These are phyloP conservation scores for Pichia sp. DNA, from an alignment of 1,139 yeast genomes.

Conservation along the genomic window DNA sequence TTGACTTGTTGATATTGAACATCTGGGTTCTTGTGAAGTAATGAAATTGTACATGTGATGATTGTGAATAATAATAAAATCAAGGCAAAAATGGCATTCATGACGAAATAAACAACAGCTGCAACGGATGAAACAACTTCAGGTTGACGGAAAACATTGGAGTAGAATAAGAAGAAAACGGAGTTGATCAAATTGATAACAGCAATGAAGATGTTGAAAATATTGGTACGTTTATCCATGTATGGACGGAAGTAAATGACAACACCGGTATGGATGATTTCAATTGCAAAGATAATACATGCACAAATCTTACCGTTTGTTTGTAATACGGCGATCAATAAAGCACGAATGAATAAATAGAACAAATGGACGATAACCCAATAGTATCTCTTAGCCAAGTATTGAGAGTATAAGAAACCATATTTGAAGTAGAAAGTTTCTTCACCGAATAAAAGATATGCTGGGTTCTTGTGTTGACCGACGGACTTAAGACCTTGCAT, in stretches of 20 bases:
- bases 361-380: conserved; percentile 65
- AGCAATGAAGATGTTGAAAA: conserved; percentile 83
- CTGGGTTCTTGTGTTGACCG: conserved; percentile 82
- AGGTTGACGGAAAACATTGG: conserved; percentile 81
- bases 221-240: conserved; percentile 93
- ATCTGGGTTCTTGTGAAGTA: conserved; percentile 90
- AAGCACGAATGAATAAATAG: conserved; percentile 71
- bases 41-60: conserved; percentile 81
- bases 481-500: conserved; percentile 71
- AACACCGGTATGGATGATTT: conserved; percentile 61
- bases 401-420: conserved; percentile 93
- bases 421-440: conserved; percentile 76
- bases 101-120: conserved; percentile 87
- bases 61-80: conserved; percentile 81
- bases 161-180: conserved; percentile 83
- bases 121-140: conserved; percentile 85
- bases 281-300: conserved; percentile 70
- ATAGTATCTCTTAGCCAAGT: conserved; percentile 83
- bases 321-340: conserved; percentile 87
- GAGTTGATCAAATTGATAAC: conserved; percentile 80
- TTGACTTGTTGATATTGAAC: conserved; percentile 95
- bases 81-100: conserved; percentile 88
- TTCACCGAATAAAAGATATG: conserved; percentile 87
- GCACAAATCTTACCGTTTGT: conserved; percentile 78
- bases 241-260: conserved; percentile 79